phyloP scores from a whole-genome alignment of 768 basidiomycete genomes.

The Leccinum boreale region DNA sequence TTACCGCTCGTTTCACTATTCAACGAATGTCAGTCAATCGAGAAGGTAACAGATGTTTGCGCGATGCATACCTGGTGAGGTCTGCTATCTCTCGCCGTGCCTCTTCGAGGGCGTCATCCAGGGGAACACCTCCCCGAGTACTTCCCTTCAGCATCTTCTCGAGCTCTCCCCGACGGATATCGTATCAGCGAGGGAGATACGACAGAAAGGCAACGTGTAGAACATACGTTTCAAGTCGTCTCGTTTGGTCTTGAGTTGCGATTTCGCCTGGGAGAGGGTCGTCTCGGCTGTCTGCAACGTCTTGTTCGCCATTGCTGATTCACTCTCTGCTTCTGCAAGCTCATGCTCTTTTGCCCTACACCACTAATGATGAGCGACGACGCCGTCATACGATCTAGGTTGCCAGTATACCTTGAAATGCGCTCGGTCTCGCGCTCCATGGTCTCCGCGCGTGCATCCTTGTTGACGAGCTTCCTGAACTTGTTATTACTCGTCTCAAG shows the following conservation, averaged over 20 bases:
- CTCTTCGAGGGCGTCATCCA: conserved; percentile 49
- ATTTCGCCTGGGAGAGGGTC: conserved; percentile 54
- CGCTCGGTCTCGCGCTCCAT: conserved; percentile 75
- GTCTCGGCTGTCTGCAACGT: conserved; percentile 63
- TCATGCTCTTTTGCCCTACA: conserved; percentile 69
- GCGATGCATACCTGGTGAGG: conserved; percentile 15
- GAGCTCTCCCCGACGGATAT: conserved; percentile 13
- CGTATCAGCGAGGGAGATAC: neutral
- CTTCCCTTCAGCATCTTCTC: conserved; percentile 46
- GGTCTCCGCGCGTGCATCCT: conserved; percentile 53
- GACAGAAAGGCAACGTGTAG: neutral
- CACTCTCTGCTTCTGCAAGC: conserved; percentile 34
- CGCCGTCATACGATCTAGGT: neutral
- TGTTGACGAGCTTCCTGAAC: conserved; percentile 63
- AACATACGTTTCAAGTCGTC: conserved; percentile 58
- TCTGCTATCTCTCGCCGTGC: conserved; percentile 19
- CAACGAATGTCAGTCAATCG: neutral
- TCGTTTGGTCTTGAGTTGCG: conserved; percentile 58
- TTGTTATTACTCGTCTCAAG: conserved; percentile 57
- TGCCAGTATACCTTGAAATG: conserved; percentile 45
- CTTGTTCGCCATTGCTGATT: conserved; percentile 44
- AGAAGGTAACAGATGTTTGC: neutral
- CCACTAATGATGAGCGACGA: neutral
- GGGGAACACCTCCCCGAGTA: conserved; percentile 35
- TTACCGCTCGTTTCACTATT: conserved; percentile 20